phyloP scores from a whole-genome alignment of 139 green algal genomes.

The Chlamydomonas incerta region DNA sequence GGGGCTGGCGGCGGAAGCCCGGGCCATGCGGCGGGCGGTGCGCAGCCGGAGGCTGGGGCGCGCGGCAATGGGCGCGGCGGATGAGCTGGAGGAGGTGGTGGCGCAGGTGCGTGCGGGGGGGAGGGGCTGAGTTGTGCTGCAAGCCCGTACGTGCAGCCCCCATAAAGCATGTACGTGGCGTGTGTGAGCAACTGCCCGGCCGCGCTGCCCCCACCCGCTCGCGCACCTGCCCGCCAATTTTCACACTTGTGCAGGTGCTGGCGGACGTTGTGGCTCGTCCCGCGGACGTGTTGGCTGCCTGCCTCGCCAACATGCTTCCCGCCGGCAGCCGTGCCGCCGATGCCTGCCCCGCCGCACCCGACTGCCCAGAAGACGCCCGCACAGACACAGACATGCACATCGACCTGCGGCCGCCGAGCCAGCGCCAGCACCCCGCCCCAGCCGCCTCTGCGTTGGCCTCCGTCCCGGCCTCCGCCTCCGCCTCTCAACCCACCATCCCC shows the following conservation, averaged over 20 bases:
- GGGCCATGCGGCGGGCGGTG: slow-evolving; percentile 11
- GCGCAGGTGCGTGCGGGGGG: slow-evolving; percentile 18
- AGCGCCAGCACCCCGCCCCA: too few species aligned
- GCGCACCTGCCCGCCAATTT: too few species aligned
- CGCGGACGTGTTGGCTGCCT: background rate
- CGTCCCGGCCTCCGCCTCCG: too few species aligned
- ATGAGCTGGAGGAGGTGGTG: slow-evolving; percentile 3
- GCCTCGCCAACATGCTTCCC: slow-evolving; percentile 1
- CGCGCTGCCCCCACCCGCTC: too few species aligned
- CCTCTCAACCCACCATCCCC: too few species aligned
- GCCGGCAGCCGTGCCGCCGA: too few species aligned
- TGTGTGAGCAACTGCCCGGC: too few species aligned
- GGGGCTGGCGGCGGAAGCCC: background rate
- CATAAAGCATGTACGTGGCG: too few species aligned
- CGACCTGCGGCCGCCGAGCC: too few species aligned
- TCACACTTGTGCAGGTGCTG: background rate
- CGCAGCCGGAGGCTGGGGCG: background rate
- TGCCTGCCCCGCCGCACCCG: background rate
- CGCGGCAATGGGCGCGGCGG: background rate
- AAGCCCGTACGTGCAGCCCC: too few species aligned
- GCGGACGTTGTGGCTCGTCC: background rate
- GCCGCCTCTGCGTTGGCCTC: too few species aligned
- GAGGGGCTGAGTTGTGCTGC: too few species aligned
- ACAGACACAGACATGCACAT: background rate
- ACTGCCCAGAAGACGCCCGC: background rate